Percentiles rank a stretch among this genome's conserved stretches.
These are phyloP conservation scores for Apophysomyces elegans DNA, from an alignment of 371 early-diverging fungal genomes.

Conservation along the genomic window DNA sequence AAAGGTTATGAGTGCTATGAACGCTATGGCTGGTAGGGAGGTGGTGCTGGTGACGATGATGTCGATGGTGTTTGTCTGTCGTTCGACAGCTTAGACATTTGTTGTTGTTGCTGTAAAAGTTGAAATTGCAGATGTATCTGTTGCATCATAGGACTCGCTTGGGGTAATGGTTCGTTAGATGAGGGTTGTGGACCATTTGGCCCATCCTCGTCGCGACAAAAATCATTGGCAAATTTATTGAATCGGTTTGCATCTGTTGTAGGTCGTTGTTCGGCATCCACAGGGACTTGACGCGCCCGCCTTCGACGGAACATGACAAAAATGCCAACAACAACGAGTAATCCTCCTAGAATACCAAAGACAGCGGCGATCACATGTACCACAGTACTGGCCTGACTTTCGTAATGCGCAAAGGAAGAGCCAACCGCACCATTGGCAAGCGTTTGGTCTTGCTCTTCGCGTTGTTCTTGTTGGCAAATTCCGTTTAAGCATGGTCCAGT, in stretches of 20 bases:
- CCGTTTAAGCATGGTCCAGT: constrained; percentile 6
- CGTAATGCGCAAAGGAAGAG: constrained; percentile 11
- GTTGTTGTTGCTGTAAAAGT: constrained; percentile 3
- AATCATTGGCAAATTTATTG: not conserved
- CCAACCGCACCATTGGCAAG: not conserved
- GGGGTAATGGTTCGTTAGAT: not conserved
- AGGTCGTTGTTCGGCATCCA: constrained; percentile 14
- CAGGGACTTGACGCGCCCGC: constrained; percentile 9
- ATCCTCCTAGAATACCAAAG: constrained; percentile 19
- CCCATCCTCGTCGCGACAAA: not conserved
- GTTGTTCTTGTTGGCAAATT: not conserved
- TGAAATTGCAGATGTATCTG: constrained; percentile 2
- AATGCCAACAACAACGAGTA: constrained; percentile 15
- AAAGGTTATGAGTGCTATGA: not conserved
- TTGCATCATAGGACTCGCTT: constrained; percentile 6
- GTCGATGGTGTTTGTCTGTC: not conserved
- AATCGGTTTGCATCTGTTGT: not conserved
- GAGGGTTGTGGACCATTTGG: not conserved
- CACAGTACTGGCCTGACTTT: constrained; percentile 21
- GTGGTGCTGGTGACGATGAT: not conserved
- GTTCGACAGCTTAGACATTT: not conserved
- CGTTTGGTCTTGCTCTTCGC: not conserved
- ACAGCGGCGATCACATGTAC: constrained; percentile 31
- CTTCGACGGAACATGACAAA: constrained; percentile 26
- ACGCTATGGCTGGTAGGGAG: not conserved